These are phyloP conservation scores for Lycium barbarum DNA, from an alignment of 257 asterid species.

Conservation along the genomic window DNA sequence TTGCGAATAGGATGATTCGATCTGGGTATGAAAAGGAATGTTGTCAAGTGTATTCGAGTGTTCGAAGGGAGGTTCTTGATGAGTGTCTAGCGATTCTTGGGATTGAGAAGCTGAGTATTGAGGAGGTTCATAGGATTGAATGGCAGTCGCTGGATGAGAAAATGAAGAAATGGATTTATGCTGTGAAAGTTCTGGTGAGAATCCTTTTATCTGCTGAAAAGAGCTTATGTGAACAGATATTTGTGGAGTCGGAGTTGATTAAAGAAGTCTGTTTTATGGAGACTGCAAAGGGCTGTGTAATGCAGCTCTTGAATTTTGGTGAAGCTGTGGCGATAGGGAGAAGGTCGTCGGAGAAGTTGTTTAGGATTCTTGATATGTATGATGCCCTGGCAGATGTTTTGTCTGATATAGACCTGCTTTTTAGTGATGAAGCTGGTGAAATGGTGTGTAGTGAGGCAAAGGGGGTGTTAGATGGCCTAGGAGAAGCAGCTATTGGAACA, in stretches of 20 bases:
- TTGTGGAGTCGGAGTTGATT: slow-evolving; percentile 74
- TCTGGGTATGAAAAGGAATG: slow-evolving; percentile 95
- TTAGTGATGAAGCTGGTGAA: slow-evolving; percentile 76
- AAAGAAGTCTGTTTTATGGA: slow-evolving; percentile 87
- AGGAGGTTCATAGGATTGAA: slow-evolving; percentile 94
- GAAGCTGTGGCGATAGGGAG: slow-evolving; percentile 93
- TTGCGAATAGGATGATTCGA: slow-evolving; percentile 88
- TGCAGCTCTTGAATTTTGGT: slow-evolving; percentile 94
- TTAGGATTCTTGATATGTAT: slow-evolving; percentile 88
- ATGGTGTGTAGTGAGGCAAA: slow-evolving; percentile 84
- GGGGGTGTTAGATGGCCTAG: slow-evolving; percentile 77
- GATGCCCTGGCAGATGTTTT: slow-evolving; percentile 74
- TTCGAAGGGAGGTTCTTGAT: slow-evolving; percentile 86
- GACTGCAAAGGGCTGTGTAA: slow-evolving; percentile 86
- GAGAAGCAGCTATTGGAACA: slow-evolving; percentile 89
- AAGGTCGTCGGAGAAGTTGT: slow-evolving; percentile 87
- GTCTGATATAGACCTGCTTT: slow-evolving; percentile 66
- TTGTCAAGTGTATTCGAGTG: slow-evolving; percentile 83
- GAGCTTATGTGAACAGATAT: slow-evolving; percentile 73
- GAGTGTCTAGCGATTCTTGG: slow-evolving; percentile 82
- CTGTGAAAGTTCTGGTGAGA: slow-evolving; percentile 73
- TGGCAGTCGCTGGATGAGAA: slow-evolving; percentile 82
- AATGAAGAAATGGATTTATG: slow-evolving; percentile 94
- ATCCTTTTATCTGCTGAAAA: slow-evolving; percentile 77
- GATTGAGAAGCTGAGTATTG: slow-evolving; percentile 88